Percentiles rank a stretch among this genome's conserved stretches.
These are phyloP conservation scores for Bryoerythrophyllum caledonicum DNA, from an alignment of 225 moss, liverwort and hornwort genomes.

Conservation along the genomic window DNA sequence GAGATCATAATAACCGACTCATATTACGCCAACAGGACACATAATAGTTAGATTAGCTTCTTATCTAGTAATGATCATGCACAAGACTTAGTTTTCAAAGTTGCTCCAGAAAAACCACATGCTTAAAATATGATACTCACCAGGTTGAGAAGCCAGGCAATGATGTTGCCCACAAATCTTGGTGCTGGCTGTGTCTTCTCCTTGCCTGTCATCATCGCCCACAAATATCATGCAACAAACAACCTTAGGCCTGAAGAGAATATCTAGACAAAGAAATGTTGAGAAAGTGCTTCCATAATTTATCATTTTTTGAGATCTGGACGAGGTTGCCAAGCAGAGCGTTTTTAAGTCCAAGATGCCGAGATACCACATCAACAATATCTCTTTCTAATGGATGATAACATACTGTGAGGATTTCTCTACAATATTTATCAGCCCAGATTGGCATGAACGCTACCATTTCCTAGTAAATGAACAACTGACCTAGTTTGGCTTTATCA, in stretches of 20 bases:
- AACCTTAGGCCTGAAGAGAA: neutral
- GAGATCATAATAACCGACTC: neutral
- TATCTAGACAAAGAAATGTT: neutral
- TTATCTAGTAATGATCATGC: conserved; percentile 16
- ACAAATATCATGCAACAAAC: conserved; percentile 8
- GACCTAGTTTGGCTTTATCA: conserved; percentile 89
- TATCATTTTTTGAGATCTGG: neutral
- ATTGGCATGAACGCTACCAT: conserved; percentile 16
- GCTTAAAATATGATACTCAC: conserved; percentile 41
- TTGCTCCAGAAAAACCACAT: neutral
- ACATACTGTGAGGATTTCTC: conserved; percentile 3
- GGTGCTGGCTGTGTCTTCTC: conserved; percentile 81
- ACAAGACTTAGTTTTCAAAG: neutral
- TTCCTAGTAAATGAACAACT: conserved; percentile 26
- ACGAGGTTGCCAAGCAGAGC: neutral
- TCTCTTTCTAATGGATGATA: conserved; percentile 2
- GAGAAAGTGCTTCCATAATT: neutral
- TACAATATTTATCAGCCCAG: neutral
- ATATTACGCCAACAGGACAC: neutral
- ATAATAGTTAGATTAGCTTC: neutral
- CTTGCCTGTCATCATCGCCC: conserved; percentile 49
- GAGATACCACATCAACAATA: neutral
- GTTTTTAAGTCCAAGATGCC: neutral
- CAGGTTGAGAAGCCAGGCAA: conserved; percentile 90
- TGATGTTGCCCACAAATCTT: conserved; percentile 77